These are phyloP conservation scores for Casaregolazyma lundiana DNA, from an alignment of 1,139 yeast genomes.

Conservation along the genomic window DNA sequence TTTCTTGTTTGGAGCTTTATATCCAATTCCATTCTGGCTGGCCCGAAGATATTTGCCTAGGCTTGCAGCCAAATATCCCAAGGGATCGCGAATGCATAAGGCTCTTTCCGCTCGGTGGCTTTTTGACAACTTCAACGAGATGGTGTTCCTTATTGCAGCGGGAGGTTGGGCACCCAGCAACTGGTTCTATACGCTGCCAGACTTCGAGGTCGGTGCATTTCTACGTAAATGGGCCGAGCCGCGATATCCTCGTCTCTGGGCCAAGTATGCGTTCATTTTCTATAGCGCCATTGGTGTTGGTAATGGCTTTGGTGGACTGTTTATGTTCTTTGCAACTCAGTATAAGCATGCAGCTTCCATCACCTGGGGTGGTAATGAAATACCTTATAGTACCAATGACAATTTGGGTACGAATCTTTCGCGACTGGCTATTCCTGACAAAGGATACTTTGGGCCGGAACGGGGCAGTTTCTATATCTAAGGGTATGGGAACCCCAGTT, in stretches of 20 bases:
- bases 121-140: constrained; percentile 33
- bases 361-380: constrained; percentile 58
- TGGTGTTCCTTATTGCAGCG: constrained; percentile 49
- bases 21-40: constrained; percentile 41
- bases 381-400: constrained; percentile 36
- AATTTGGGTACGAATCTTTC: constrained; percentile 40
- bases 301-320: constrained; percentile 28
- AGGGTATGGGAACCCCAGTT: background rate
- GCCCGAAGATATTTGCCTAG: constrained; percentile 36
- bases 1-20: constrained; percentile 45
- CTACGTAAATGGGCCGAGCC: constrained; percentile 39
- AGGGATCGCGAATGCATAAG: background rate
- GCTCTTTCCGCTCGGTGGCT: background rate
- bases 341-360: constrained; percentile 36
- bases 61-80: constrained; percentile 23
- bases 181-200: constrained; percentile 46
- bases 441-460: constrained; percentile 46
- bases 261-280: constrained; percentile 49
- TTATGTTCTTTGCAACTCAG: constrained; percentile 53
- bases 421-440: constrained; percentile 38
- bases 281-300: constrained; percentile 54
- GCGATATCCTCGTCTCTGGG: constrained; percentile 47
- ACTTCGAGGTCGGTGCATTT: constrained; percentile 42
- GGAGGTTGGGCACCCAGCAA: constrained; percentile 47
- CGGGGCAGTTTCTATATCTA: constrained; percentile 17